phyloP scores from a whole-genome alignment of 78 protist genomes.

The Dictyostelium intermedium region DNA sequence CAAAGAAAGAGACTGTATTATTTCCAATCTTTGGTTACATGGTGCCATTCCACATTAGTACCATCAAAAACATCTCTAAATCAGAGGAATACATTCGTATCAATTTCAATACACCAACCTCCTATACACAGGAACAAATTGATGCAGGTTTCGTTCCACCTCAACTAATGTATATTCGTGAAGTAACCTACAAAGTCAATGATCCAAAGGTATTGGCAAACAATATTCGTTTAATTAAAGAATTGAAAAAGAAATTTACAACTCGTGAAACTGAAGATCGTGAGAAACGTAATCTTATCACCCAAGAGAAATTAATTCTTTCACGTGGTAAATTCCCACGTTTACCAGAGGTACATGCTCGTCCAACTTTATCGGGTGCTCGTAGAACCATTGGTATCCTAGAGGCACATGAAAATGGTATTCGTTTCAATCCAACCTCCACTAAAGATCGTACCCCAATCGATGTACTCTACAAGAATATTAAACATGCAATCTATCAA shows the following conservation, averaged over 20 bases:
- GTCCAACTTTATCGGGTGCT: constrained; percentile 86
- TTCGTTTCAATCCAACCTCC: constrained; percentile 85
- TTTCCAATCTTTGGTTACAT: constrained; percentile 91
- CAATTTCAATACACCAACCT: constrained; percentile 85
- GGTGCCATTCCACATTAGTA: constrained; percentile 94
- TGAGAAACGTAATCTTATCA: constrained; percentile 75
- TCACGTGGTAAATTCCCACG: constrained; percentile 69
- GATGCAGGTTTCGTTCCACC: constrained; percentile 20
- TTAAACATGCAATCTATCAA: constrained; percentile 95
- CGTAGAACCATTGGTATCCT: constrained; percentile 84
- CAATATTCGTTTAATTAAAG: constrained; percentile 79
- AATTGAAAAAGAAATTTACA: constrained; percentile 79
- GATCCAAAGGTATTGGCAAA: constrained; percentile 52
- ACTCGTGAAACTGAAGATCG: constrained; percentile 42
- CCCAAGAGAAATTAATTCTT: constrained; percentile 86
- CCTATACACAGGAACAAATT: constrained; percentile 24
- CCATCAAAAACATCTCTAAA: constrained; percentile 88
- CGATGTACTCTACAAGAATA: constrained; percentile 92
- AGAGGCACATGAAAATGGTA: constrained; percentile 95
- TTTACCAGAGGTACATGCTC: constrained; percentile 77
- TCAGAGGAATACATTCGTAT: constrained; percentile 86
- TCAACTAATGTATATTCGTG: constrained; percentile 85
- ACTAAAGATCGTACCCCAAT: constrained; percentile 59
- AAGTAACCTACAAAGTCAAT: constrained; percentile 79
- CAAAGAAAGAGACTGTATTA: constrained; percentile 74